Conservation (phyloP, 176 grass and related monocot genomes). For the Tuctoria greenei region DNA sequence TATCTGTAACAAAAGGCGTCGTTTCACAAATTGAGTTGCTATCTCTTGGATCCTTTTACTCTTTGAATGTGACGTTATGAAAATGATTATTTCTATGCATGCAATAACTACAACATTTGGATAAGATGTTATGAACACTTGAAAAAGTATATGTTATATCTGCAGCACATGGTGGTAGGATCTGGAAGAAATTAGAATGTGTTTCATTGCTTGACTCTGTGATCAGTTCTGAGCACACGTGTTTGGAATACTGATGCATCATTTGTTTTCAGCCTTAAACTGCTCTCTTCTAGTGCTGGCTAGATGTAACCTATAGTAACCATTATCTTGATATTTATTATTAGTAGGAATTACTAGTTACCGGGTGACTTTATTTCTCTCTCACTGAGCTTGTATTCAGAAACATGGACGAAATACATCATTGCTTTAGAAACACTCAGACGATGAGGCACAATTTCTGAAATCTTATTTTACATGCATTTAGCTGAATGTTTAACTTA, state of each 20-base stretch:
- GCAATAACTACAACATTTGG: conserved; percentile 13
- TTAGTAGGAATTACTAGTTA: conserved; percentile 14
- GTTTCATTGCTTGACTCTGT: not conserved
- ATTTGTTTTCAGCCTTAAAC: conserved; percentile 17
- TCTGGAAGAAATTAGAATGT: conserved; percentile 19
- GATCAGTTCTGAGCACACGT: conserved; percentile 2
- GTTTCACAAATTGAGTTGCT: conserved; percentile 95
- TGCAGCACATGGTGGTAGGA: conserved; percentile 16
- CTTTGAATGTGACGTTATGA: too few relatives aligned
- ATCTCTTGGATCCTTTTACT: conserved; percentile 38
- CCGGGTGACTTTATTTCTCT: conserved; percentile 8
- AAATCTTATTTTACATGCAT: conserved; percentile 10
- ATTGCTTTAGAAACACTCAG: conserved; percentile 12
- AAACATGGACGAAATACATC: conserved; percentile 9
- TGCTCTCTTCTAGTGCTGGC: conserved; percentile 6
- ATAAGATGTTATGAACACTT: conserved; percentile 8
- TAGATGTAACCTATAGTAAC: conserved; percentile 18
- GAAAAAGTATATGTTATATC: not conserved
- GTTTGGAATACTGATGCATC: not conserved
- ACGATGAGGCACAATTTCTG: not conserved
- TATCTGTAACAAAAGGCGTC: conserved; percentile 98
- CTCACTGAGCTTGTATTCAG: conserved; percentile 1
- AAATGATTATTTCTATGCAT: not conserved
- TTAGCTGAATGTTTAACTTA: conserved; percentile 35
- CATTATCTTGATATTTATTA: conserved; percentile 23